Evolutionary conservation across 345 rosid species (phyloP).

Genomic region (Moricandia arvensis): DNA sequence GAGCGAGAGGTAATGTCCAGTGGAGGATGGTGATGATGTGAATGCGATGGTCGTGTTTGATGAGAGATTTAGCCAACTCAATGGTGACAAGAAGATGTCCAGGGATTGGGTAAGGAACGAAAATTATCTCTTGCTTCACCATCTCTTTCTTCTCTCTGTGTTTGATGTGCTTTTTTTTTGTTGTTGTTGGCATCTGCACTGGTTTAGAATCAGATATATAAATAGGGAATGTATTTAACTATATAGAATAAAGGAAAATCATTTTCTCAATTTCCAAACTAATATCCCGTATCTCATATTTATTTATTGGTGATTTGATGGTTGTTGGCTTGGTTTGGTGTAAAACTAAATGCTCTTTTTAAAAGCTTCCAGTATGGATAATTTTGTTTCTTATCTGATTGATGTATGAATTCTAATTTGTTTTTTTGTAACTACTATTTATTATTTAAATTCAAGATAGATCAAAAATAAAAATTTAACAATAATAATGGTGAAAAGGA

Average conservation of each 20-base stretch:
- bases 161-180: background rate
- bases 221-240: background rate
- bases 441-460: no score
- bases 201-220: background rate
- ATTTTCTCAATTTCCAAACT: no score
- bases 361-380: no score
- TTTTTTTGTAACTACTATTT: no score
- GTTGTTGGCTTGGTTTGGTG: no score
- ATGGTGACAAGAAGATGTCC: conserved; percentile 50
- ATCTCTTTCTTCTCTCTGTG: background rate
- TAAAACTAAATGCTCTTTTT: no score
- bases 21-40: conserved; percentile 33
- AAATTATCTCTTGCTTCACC: conserved; percentile 22
- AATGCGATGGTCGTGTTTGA: conserved; percentile 38
- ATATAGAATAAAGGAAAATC: background rate
- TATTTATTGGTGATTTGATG: no score
- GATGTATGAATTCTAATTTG: no score
- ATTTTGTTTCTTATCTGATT: no score
- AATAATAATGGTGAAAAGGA: no score
- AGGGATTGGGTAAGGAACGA: conserved; percentile 23
- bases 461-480: no score
- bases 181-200: background rate
- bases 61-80: conserved; percentile 46
- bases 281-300: no score
- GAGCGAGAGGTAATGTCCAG: background rate